phyloP scores from a whole-genome alignment of 306 rosid genomes.

The Astragalus glycyphyllos region DNA sequence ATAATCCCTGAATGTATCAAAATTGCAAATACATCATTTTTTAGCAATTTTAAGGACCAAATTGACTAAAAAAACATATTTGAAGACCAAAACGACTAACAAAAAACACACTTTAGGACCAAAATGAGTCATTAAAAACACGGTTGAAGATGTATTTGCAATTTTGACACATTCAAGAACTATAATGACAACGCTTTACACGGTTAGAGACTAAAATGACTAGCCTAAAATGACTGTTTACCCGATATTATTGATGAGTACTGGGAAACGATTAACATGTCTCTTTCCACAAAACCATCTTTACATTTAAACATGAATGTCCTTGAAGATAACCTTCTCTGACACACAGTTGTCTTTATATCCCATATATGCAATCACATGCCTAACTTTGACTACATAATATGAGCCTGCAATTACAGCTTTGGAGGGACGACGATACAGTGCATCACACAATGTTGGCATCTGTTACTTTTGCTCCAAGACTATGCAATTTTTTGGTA shows the following conservation, averaged over 20 bases:
- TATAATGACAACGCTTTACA: too few relatives aligned
- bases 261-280: constrained; percentile 39
- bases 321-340: constrained; percentile 47
- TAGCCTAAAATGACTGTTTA: too few relatives aligned
- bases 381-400: constrained; percentile 52
- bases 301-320: constrained; percentile 38
- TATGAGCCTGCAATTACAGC: constrained; percentile 42
- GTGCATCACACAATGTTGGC: constrained; percentile 31
- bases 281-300: constrained; percentile 22
- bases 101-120: too few relatives aligned
- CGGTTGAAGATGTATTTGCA: too few relatives aligned
- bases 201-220: too few relatives aligned
- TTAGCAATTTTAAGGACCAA: too few relatives aligned
- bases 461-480: constrained; percentile 7
- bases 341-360: constrained; percentile 50
- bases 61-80: too few relatives aligned
- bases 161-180: too few relatives aligned
- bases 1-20: too few relatives aligned
- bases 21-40: too few relatives aligned
- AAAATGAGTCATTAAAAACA: too few relatives aligned
- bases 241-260: neutral
- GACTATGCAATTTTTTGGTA: constrained; percentile 7
- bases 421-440: constrained; percentile 35
- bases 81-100: too few relatives aligned
- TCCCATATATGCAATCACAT: constrained; percentile 48